These are phyloP conservation scores for Phytophthora agathidicida DNA, from an alignment of 352 stramenopile species.

Conservation along the genomic window DNA sequence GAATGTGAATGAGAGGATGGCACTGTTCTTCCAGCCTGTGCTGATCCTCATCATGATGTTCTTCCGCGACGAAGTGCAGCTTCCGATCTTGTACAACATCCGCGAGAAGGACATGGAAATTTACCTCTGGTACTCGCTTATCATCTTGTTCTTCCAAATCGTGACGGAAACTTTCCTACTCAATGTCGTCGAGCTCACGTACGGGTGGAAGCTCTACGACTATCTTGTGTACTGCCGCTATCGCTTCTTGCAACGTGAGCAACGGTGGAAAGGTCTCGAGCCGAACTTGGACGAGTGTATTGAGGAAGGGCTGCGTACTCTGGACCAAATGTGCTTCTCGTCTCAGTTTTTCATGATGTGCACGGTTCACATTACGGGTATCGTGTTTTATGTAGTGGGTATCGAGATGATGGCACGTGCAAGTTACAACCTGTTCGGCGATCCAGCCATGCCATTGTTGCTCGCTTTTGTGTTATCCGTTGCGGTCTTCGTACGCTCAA, in stretches of 20 bases:
- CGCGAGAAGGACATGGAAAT: conserved; percentile 98
- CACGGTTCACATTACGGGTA: conserved; percentile 92
- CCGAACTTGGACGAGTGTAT: conserved; percentile 97
- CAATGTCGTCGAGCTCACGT: conserved; percentile 96
- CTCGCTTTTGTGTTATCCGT: conserved; percentile 69
- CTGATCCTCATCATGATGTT: conserved; percentile 96
- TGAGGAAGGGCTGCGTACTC: conserved; percentile 93
- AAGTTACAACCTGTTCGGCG: conserved; percentile 96
- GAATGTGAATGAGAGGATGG: conserved; percentile 93
- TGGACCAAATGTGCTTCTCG: conserved; percentile 98
- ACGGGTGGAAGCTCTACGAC: conserved; percentile 98
- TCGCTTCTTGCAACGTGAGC: conserved; percentile 95
- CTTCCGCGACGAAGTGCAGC: conserved; percentile 93
- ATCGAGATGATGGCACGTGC: conserved; percentile 96
- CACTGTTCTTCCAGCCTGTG: conserved; percentile 94
- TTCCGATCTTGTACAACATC: conserved; percentile 96
- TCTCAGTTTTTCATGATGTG: conserved; percentile 99
- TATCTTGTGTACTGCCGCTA: conserved; percentile 97
- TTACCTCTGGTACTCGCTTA: conserved; percentile 95
- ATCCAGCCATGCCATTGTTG: conserved; percentile 91
- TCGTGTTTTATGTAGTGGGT: conserved; percentile 95
- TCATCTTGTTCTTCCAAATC: conserved; percentile 96
- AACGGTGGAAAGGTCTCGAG: conserved; percentile 97
- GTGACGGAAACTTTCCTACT: conserved; percentile 95
- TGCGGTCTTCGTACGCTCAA: conserved; percentile 63